Evolutionary conservation across 2,329 filamentous ascomycete genomes (phyloP), one percentile per base, ranked within the genome.

Genomic region (Pseudopyricularia javanii): DNA sequence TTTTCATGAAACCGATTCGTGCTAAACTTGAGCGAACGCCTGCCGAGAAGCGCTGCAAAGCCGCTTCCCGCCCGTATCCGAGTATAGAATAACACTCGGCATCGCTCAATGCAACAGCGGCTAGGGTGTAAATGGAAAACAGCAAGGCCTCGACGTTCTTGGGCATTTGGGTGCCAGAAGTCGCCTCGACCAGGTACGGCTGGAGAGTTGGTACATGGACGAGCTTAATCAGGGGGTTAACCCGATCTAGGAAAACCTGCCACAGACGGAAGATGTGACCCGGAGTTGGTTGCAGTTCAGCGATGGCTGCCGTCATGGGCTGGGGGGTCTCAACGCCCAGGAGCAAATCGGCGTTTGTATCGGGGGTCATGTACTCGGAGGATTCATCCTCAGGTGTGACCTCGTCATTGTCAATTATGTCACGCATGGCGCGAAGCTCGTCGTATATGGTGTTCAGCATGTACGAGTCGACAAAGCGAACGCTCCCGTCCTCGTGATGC

Each of bases 121-220:
- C 75, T 61, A 82, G 75, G 54, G 73, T 75, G 61, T 87, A 88
- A 45, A 89, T 84, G 57, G 78, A 70, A 56, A 84, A 84, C 51
- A 85, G 64, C 4, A 85, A 69, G 0, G 82, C 79, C 63, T 85
- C 80, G 24, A 80, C 66, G 52, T 78, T 78, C 40, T 76, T 72
- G 0, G 75, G 74, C 2, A 88, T 66, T 20, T 20, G 14, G 20
- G 83, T 68, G 55, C 79, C 74, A 15, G 73, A 73, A 1, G 75
- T 77, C 2, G 83, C 82, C 54, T 86, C 78, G 35, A 85, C 74
- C 7, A 90, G 70, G 47, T 78, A 75, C 2, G 77, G 75, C 60
- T 89, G 82, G 4, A 88, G 65, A 0, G 82, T 82, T 0, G 86
- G 86, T 1, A 84, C 76, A 62, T 91, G 87, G 24, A 88, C 80